Base-by-base conservation (phyloP, 306 rosid genomes). In the Sicyos baderoa region DNA sequence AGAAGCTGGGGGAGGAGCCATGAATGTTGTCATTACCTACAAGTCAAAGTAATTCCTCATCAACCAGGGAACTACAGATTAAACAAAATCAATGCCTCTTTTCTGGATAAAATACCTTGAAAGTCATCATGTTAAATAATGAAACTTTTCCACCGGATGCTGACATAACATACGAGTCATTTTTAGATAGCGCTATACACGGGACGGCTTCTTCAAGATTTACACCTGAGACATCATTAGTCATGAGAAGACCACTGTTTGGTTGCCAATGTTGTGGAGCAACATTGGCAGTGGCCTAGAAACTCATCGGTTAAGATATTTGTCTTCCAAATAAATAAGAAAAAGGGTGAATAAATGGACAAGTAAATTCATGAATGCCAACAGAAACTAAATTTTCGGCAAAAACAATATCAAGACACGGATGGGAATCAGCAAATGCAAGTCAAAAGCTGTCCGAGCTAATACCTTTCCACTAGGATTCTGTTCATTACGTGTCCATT, bases 241-340 rank as follows among this genome's bases (percentile, higher is more conserved):
- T 75, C 97, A 91, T 88, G 82, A 86, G 83, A 76, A 85, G 88
- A 80, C 96, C 97, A 78, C 88, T 84, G 84, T 73, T 84, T 56
- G 94, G 89, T 80, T 87, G 91, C 94, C 97, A 91, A 79, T 88
- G 90, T 40, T 79, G 89, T 0, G 97, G 97, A 84, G 68, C 91
- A 74, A 85, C 86, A 75, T 71, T 84, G 52, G 97, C 91, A 11
- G 94, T 86, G 59, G 97, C 97, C 97, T 91, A 70, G 51, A 85
- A 76, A 72, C 70, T 57, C 65, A 75, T 23, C 11, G 27, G 57
- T 80, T 85, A 70, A 91, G 80, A 76, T 65, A 54, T 77, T 67
- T 72, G 56, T 69, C 72, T 68, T 52, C 72, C 63, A 47, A 69
- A 54, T 23, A 15, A 25, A 47, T 22, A 7, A 5, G 42, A 35